Percentiles rank a stretch among this genome's conserved stretches.
Evolutionary conservation across 164 flowering plant genomes (phyloP).

Genomic region (Euptelea pleiosperma): DNA sequence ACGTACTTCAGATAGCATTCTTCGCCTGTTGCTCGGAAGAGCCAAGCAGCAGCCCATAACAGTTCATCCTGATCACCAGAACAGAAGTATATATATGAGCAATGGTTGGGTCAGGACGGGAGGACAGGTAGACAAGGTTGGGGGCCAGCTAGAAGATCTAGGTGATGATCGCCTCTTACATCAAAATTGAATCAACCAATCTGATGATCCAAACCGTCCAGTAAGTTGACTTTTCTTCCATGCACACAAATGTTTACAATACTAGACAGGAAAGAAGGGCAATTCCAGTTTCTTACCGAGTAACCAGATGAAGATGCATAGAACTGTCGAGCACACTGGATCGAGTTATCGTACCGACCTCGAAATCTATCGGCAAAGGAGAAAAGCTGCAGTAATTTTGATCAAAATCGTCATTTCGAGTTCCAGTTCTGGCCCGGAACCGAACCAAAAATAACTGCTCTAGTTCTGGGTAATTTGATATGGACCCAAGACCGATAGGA

Average conservation of each 20-base stretch:
- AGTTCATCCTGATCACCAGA: conserved; percentile 65
- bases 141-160: too few species aligned
- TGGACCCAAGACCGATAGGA: too few species aligned
- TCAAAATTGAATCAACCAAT: too few species aligned
- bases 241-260: too few species aligned
- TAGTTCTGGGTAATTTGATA: too few species aligned
- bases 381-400: conserved; percentile 56
- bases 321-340: conserved; percentile 42
- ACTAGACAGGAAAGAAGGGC: not conserved
- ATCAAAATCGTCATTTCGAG: not conserved
- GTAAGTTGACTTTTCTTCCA: too few species aligned
- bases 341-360: conserved; percentile 65
- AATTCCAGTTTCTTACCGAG: conserved; percentile 32
- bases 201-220: too few species aligned
- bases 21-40: conserved; percentile 62
- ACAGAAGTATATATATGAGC: not conserved
- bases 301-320: conserved; percentile 76
- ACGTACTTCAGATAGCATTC: conserved; percentile 68
- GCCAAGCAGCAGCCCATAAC: conserved; percentile 91
- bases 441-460: too few species aligned
- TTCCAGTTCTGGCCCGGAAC: too few species aligned
- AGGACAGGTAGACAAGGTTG: too few species aligned
- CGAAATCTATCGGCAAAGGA: conserved; percentile 74
- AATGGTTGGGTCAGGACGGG: too few species aligned
- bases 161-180: too few species aligned